phyloP scores from a whole-genome alignment of 1,284 basidiomycete genomes.

The Marasmius oreades region DNA sequence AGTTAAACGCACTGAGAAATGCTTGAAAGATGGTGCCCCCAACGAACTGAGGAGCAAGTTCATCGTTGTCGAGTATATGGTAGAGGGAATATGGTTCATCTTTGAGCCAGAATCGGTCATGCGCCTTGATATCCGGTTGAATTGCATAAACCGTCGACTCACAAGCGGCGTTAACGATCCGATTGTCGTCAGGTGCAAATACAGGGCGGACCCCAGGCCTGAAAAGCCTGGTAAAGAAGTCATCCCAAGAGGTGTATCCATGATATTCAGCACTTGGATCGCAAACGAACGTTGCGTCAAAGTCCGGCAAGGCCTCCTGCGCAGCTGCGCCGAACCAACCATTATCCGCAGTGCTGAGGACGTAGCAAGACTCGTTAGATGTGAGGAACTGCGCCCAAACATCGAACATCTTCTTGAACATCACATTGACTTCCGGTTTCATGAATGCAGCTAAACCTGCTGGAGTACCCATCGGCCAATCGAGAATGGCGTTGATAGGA shows the following conservation, averaged over 20 bases:
- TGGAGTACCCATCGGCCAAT: slow-evolving; percentile 46
- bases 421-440: slow-evolving; percentile 8
- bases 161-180: slow-evolving; percentile 32
- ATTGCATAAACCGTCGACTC: slow-evolving; percentile 33
- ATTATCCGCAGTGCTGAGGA: slow-evolving; percentile 6
- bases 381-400: slow-evolving; percentile 12
- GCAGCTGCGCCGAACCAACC: slow-evolving; percentile 11
- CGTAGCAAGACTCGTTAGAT: slow-evolving; percentile 6
- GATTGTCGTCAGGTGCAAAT: slow-evolving; percentile 28
- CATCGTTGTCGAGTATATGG: slow-evolving; percentile 30
- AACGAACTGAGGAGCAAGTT: slow-evolving; percentile 28
- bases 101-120: slow-evolving; percentile 31
- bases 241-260: slow-evolving; percentile 42
- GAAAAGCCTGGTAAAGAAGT: slow-evolving; percentile 40
- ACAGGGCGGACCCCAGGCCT: slow-evolving; percentile 29
- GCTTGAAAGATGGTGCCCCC: slow-evolving; percentile 55
- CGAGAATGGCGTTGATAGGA: slow-evolving; percentile 42
- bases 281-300: slow-evolving; percentile 35
- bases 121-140: slow-evolving; percentile 20
- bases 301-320: slow-evolving; percentile 7
- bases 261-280: slow-evolving; percentile 31
- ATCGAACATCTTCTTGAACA: slow-evolving; percentile 10
- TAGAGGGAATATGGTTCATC: slow-evolving; percentile 31
- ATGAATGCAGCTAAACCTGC: slow-evolving; percentile 32
- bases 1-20: slow-evolving; percentile 44